Evolutionary conservation across 2,329 filamentous ascomycete genomes (phyloP).

Genomic region (Xylaria sp.): DNA sequence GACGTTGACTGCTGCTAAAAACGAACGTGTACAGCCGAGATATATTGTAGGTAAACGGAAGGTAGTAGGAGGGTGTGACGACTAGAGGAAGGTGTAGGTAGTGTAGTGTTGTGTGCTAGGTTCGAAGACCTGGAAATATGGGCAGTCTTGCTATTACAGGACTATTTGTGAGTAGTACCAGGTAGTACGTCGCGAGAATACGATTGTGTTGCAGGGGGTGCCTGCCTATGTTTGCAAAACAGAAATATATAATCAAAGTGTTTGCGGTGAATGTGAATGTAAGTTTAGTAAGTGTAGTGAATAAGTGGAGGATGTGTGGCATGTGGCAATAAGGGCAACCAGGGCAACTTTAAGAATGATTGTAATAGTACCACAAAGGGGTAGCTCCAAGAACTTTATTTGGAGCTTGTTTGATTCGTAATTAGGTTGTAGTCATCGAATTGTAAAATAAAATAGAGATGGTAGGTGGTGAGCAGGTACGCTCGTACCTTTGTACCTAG

Average conservation of each 20-base stretch:
- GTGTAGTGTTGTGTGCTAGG: too few relatives aligned
- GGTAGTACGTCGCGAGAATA: background rate
- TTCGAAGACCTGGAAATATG: background rate
- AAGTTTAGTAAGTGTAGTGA: background rate
- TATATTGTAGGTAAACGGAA: background rate
- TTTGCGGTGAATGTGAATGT: background rate
- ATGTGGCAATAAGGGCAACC: background rate
- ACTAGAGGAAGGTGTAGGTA: too few relatives aligned
- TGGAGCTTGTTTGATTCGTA: slow-evolving; percentile 3
- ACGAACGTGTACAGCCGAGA: background rate
- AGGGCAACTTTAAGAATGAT: background rate
- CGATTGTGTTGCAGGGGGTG: background rate
- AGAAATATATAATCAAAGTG: background rate
- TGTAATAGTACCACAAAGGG: background rate
- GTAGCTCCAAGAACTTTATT: slow-evolving; percentile 12
- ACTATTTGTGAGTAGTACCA: background rate
- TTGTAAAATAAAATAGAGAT: background rate
- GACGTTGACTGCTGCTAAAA: background rate
- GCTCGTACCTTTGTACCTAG: slow-evolving; percentile 15
- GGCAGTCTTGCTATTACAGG: background rate
- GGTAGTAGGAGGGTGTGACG: background rate
- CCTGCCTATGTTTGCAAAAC: slow-evolving; percentile 1
- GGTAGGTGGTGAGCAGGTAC: background rate
- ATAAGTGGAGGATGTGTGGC: background rate
- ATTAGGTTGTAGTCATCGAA: slow-evolving; percentile 4